These are phyloP conservation scores for Pterocarpus santalinus DNA, from an alignment of 306 rosid species.

Conservation along the genomic window DNA sequence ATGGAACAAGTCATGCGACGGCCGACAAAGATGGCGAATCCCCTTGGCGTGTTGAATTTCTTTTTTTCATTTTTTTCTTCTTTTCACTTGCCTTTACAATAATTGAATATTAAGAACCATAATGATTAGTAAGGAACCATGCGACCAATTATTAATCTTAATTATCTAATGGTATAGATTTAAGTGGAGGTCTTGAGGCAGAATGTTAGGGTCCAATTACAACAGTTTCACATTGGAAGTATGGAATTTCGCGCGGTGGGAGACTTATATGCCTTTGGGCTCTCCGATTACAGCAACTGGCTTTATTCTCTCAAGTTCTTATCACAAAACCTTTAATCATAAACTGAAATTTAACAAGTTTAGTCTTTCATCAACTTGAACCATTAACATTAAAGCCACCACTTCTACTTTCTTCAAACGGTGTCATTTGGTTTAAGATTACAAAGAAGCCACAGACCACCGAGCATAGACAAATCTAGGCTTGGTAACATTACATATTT, in stretches of 20 bases:
- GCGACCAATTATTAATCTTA: conserved; percentile 8
- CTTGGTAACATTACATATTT: conserved; percentile 46
- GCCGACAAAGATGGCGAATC: conserved; percentile 3
- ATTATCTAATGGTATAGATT: conserved; percentile 7
- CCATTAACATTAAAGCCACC: conserved; percentile 22
- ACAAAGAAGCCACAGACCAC: conserved; percentile 27
- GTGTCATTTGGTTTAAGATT: conserved; percentile 13
- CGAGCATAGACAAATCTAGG: conserved; percentile 44
- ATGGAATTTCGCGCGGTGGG: too few relatives aligned
- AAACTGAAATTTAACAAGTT: conserved; percentile 2
- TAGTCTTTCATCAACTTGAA: conserved; percentile 19
- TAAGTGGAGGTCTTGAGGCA: neutral
- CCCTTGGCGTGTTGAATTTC: neutral
- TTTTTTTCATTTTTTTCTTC: neutral
- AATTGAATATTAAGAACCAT: conserved; percentile 28
- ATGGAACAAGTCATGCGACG: neutral
- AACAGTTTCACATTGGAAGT: too few relatives aligned
- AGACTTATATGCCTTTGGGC: too few relatives aligned
- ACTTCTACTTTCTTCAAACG: neutral
- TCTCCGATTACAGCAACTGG: too few relatives aligned
- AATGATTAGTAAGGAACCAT: conserved; percentile 34
- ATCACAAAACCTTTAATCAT: neutral
- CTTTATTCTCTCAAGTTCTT: too few relatives aligned
- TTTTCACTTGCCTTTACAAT: conserved; percentile 18
- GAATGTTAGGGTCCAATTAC: neutral